phyloP scores from a whole-genome alignment of 208 protist genomes.

The Trypanosoma melophagium region DNA sequence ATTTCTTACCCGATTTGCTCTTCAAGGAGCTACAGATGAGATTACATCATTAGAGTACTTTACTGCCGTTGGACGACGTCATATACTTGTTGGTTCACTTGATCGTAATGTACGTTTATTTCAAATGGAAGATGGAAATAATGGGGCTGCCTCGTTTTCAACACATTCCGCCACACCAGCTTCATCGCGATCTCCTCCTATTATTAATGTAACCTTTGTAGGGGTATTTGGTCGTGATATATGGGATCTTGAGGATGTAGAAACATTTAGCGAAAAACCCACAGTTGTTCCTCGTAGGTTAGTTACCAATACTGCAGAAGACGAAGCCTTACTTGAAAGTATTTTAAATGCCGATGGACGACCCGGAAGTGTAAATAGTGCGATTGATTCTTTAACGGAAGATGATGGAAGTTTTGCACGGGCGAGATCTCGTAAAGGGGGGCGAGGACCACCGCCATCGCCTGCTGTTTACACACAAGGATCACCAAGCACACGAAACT shows the following conservation, averaged over 20 bases:
- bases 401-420: slow-evolving; percentile 11
- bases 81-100: slow-evolving; percentile 46
- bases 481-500: slow-evolving; percentile 2
- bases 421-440: slow-evolving; percentile 8
- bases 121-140: slow-evolving; percentile 21
- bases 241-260: slow-evolving; percentile 10
- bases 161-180: too few species aligned
- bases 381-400: neutral
- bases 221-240: slow-evolving; percentile 19
- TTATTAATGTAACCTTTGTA: slow-evolving; percentile 14
- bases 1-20: slow-evolving; percentile 3
- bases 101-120: slow-evolving; percentile 75
- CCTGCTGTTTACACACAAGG: neutral
- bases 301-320: neutral
- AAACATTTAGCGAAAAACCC: slow-evolving; percentile 5
- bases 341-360: slow-evolving; percentile 10
- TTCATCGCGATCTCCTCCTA: too few species aligned
- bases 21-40: slow-evolving; percentile 40
- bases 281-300: neutral
- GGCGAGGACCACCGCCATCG: neutral
- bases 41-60: slow-evolving; percentile 28
- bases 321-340: slow-evolving; percentile 17
- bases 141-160: too few species aligned
- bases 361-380: neutral
- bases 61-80: neutral